phyloP scores from a whole-genome alignment of 306 rosid genomes.

The Betula pendula region DNA sequence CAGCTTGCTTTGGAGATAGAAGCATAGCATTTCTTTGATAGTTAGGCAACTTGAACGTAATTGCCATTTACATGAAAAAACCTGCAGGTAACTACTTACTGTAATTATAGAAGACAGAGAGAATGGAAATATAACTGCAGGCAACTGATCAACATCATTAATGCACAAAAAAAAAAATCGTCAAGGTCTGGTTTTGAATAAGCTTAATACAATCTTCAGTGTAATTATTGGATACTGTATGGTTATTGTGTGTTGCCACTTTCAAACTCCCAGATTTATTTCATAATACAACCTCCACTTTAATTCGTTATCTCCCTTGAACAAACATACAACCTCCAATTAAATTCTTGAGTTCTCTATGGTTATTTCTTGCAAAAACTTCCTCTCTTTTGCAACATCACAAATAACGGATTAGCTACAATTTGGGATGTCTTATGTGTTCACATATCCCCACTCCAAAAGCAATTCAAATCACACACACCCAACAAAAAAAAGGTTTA shows the following conservation, averaged over 20 bases:
- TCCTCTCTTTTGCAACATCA: background rate
- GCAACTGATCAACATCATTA: background rate
- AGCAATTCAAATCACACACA: background rate
- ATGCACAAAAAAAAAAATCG: background rate
- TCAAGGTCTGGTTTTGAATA: background rate
- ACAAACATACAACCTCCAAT: background rate
- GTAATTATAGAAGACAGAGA: background rate
- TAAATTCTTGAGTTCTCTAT: background rate
- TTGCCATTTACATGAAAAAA: slow-evolving; percentile 34
- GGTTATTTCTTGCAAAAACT: background rate
- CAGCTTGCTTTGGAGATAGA: slow-evolving; percentile 23
- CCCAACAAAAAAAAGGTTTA: background rate
- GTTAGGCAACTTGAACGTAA: slow-evolving; percentile 27
- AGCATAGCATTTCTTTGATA: slow-evolving; percentile 35
- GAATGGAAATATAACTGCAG: slow-evolving; percentile 1
- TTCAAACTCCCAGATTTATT: background rate
- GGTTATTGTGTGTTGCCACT: background rate
- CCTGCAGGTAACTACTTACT: slow-evolving; percentile 15
- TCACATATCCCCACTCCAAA: background rate
- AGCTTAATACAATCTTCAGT: background rate
- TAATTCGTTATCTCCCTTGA: too few species aligned
- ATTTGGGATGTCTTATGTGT: background rate
- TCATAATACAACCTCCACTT: background rate
- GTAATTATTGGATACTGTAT: background rate
- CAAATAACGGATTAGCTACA: background rate